Evolutionary conservation across 2,329 filamentous ascomycete species (phyloP), one percentile per base, ranked within the genome.

Genomic region (Helotiales sp.): DNA sequence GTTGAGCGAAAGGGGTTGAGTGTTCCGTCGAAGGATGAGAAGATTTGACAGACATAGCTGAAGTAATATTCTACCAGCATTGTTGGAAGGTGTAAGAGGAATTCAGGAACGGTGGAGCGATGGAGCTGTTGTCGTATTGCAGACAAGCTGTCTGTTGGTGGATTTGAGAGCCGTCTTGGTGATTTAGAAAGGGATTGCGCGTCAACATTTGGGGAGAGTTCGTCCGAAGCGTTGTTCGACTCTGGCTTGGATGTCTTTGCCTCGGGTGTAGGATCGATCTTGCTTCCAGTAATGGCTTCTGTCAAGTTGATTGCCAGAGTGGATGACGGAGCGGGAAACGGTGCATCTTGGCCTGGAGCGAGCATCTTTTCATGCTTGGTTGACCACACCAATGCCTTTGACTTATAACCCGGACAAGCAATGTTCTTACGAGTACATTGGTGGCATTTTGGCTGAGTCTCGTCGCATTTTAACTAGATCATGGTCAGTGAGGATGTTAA

Each of bases 21-120:
- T 12, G 77, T 74, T 19, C 83, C 85, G 68, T 87, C 84, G 64
- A 85, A 87, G 58, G 81, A 84, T n/a, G 84, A 87, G 68, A 84
- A 86, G 9, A 86, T 71, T 3, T 77, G 78, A 49, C 82, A 84
- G 2, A 86, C 82, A 58, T 85, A 81, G 63, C 81, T 81, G 72
- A 87, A 87, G 63, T 86, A 87, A 63, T 86, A 84, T 48, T 85
- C 82, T 9, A 86, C 79, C 15, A 87, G 72, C 46, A 81, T 77
- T 47, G 81, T 83, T 3, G 81, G 79, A 17, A 67, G 54, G 52
- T 67, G 66, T 9, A 66, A 49, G 2, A 69, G 58, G 33, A 67
- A 67, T 33, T 67, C 63, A 3, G 67, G 66, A 0, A 69, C 67
- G 1, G 60, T 66, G 13, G 64, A 67, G 17, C 59, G 65, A 9